A percentile compares a stretch with the other conserved stretches of the same genome.
Evolutionary conservation across 1,284 basidiomycete species (phyloP).

Genomic region (Microbotryum scabiosae): DNA sequence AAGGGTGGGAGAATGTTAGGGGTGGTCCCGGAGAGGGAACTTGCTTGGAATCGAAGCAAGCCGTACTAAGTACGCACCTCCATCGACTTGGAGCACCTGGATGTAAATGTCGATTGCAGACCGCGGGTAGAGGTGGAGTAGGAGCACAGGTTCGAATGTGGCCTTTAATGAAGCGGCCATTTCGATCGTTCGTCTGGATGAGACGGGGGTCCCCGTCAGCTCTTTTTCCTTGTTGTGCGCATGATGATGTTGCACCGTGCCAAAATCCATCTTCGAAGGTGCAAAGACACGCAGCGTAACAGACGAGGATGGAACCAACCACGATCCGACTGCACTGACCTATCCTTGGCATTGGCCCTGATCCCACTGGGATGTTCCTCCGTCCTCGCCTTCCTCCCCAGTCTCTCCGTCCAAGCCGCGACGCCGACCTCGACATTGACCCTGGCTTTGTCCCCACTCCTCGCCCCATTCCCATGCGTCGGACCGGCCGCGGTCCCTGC

Average conservation of each 20-base stretch:
- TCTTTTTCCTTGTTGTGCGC: neutral
- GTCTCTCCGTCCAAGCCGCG: constrained; percentile 56
- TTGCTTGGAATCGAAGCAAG: neutral
- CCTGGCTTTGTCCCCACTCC: constrained; percentile 57
- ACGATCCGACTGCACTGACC: too few relatives aligned
- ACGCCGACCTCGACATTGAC: constrained; percentile 77
- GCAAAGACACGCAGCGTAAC: too few relatives aligned
- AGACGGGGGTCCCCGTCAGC: neutral
- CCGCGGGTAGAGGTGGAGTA: constrained; percentile 82
- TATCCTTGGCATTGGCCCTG: constrained; percentile 59
- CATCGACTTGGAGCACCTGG: constrained; percentile 87
- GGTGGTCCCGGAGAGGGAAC: neutral
- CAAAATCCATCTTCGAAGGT: too few relatives aligned
- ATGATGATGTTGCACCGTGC: too few relatives aligned
- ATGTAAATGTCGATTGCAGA: constrained; percentile 89
- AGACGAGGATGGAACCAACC: too few relatives aligned
- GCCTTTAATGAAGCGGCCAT: constrained; percentile 77
- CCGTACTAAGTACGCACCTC: constrained; percentile 47
- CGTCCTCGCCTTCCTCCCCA: constrained; percentile 50
- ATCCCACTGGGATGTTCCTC: constrained; percentile 44
- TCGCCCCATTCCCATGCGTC: neutral
- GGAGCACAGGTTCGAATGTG: constrained; percentile 91
- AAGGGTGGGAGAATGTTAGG: neutral
- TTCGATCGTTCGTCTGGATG: constrained; percentile 71
- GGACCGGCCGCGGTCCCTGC: constrained; percentile 5